Percentiles rank a stretch among this genome's conserved stretches.
Conservation (phyloP, 805 yeast genomes). For the Sporopachydermia quercuum region DNA sequence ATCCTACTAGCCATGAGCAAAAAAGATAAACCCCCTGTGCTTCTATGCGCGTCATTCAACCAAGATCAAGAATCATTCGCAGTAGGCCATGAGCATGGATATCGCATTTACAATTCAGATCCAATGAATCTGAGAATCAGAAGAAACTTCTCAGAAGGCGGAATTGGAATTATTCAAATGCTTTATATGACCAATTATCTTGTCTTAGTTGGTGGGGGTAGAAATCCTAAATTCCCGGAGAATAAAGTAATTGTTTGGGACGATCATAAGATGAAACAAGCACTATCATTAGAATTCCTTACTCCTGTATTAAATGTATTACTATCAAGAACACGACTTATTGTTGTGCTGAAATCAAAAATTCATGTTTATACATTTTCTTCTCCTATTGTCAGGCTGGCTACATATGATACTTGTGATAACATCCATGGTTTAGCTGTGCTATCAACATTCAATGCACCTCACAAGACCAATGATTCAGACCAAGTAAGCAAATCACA, state of each 20-base stretch:
- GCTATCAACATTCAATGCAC: slow-evolving; percentile 19
- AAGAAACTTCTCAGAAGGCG: slow-evolving; percentile 27
- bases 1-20: background rate
- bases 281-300: slow-evolving; percentile 60
- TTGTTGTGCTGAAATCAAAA: slow-evolving; percentile 53
- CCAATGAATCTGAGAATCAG: slow-evolving; percentile 67
- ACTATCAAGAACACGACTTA: slow-evolving; percentile 59
- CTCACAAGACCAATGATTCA: slow-evolving; percentile 4
- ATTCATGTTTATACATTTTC: slow-evolving; percentile 70
- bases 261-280: slow-evolving; percentile 63
- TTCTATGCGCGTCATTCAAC: slow-evolving; percentile 57
- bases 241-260: slow-evolving; percentile 86
- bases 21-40: slow-evolving; percentile 16
- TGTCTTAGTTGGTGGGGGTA: slow-evolving; percentile 84
- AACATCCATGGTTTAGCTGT: slow-evolving; percentile 55
- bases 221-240: slow-evolving; percentile 58
- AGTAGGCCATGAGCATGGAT: slow-evolving; percentile 66
- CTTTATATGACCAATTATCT: slow-evolving; percentile 82
- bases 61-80: slow-evolving; percentile 89
- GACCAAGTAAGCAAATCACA: slow-evolving; percentile 21
- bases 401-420: slow-evolving; percentile 47
- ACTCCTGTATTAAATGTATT: slow-evolving; percentile 62
- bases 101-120: slow-evolving; percentile 72
- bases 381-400: slow-evolving; percentile 57
- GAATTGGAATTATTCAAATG: slow-evolving; percentile 70